Conservation (phyloP, 1,284 basidiomycete species). For the Leucoagaricus sp. region DNA sequence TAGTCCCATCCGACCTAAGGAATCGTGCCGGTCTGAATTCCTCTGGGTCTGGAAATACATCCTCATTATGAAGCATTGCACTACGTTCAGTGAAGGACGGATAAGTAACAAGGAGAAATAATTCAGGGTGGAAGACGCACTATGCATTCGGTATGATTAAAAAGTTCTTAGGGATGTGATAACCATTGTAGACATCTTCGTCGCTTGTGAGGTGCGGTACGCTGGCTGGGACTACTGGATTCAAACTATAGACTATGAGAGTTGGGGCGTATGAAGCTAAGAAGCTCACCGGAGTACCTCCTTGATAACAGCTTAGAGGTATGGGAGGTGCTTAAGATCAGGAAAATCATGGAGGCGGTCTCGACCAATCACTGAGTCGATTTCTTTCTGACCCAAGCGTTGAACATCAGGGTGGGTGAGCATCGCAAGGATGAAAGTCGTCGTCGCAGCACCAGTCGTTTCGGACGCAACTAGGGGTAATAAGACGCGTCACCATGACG, state of each 20-base stretch:
- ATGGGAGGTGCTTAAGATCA: conserved; percentile 34
- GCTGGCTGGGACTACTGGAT: not conserved
- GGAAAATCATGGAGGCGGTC: conserved; percentile 33
- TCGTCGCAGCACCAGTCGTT: conserved; percentile 13
- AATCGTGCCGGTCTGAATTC: conserved; percentile 12
- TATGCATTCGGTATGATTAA: conserved; percentile 1
- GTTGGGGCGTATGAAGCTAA: not conserved
- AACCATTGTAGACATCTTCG: conserved; percentile 7
- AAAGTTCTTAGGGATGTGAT: not conserved
- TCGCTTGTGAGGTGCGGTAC: not conserved
- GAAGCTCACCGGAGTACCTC: not conserved
- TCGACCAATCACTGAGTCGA: conserved; percentile 35
- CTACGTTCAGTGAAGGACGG: not conserved
- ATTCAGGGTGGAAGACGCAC: not conserved
- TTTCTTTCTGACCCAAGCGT: conserved; percentile 34
- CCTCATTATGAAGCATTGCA: conserved; percentile 15
- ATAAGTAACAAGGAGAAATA: no score
- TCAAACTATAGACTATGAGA: not conserved
- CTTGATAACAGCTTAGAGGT: conserved; percentile 17
- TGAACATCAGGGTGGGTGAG: conserved; percentile 34
- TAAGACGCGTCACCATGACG: no score
- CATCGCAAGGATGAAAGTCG: conserved; percentile 27
- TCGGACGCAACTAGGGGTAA: conserved; percentile 16
- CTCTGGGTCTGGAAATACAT: not conserved
- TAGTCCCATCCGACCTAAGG: not conserved